phyloP scores from a whole-genome alignment of 2,329 filamentous ascomycete genomes.

The Alternaria ethzedia region DNA sequence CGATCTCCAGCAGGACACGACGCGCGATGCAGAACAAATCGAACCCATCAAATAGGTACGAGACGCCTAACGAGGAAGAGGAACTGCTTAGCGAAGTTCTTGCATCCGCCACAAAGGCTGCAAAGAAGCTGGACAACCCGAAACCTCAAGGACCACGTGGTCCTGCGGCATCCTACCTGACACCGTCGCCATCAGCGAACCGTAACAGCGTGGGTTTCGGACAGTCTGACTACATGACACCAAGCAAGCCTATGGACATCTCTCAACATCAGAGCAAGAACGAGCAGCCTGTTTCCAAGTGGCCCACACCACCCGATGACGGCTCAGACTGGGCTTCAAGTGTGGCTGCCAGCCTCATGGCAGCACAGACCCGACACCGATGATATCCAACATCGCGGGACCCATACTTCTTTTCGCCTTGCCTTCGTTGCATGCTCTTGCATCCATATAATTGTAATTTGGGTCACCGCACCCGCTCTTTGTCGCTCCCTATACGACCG shows the following conservation, averaged over 20 bases:
- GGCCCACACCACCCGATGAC: conserved; percentile 94
- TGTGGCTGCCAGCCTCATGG: conserved; percentile 72
- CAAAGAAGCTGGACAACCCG: conserved; percentile 69
- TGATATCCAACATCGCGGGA: conserved; percentile 23
- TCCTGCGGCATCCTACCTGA: conserved; percentile 67
- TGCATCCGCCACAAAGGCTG: conserved; percentile 75
- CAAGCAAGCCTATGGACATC: conserved; percentile 75
- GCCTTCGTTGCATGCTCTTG: conserved; percentile 37
- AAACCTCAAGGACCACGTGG: conserved; percentile 60
- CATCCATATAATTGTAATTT: conserved; percentile 42
- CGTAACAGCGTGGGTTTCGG: conserved; percentile 78
- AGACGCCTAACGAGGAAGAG: conserved; percentile 95
- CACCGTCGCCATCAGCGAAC: conserved; percentile 80
- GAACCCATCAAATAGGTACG: conserved; percentile 82
- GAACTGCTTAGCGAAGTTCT: conserved; percentile 92
- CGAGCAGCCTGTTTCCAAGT: conserved; percentile 68
- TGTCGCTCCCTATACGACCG: conserved; percentile 43
- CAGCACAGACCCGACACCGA: conserved; percentile 47
- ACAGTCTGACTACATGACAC: conserved; percentile 65
- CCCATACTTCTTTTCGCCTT: conserved; percentile 23
- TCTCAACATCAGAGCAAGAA: conserved; percentile 53
- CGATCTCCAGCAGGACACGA: conserved; percentile 80
- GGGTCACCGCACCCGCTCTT: conserved; percentile 35
- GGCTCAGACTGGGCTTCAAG: conserved; percentile 82
- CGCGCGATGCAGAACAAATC: conserved; percentile 73